Evolutionary conservation across 2,329 filamentous ascomycete genomes (phyloP).

Genomic region (Myriosclerotinia scirpicola): DNA sequence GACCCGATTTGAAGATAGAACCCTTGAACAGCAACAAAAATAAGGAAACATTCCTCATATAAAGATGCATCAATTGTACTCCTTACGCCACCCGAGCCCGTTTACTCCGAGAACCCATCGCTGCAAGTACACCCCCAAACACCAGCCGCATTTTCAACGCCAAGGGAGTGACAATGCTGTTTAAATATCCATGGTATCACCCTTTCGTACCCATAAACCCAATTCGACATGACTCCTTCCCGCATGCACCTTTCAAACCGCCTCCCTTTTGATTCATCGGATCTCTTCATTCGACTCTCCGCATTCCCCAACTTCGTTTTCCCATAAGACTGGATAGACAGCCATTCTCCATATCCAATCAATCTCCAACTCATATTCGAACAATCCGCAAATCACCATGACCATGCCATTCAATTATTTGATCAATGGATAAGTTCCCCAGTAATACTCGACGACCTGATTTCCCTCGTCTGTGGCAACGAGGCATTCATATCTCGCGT

Average conservation of each 20-base stretch:
- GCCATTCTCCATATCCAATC: no score
- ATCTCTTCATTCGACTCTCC: not conserved
- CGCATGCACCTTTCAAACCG: not conserved
- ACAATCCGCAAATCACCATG: no score
- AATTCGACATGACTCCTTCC: not conserved
- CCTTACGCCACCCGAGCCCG: not conserved
- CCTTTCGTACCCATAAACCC: not conserved
- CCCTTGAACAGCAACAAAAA: no score
- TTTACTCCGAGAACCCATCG: not conserved
- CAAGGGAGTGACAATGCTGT: constrained; percentile 12
- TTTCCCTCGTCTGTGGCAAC: no score
- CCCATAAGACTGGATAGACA: no score
- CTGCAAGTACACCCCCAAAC: not conserved
- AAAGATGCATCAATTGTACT: not conserved
- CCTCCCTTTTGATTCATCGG: no score
- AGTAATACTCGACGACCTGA: not conserved
- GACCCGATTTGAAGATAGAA: not conserved
- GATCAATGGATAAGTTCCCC: not conserved
- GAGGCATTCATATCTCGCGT: not conserved
- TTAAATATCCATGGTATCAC: not conserved
- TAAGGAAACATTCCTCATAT: not conserved
- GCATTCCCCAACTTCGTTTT: not conserved
- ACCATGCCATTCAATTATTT: no score
- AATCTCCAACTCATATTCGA: no score
- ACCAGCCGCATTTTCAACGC: not conserved